Evolutionary conservation across 1,284 basidiomycete species (phyloP).

Genomic region (Irpex sp.): DNA sequence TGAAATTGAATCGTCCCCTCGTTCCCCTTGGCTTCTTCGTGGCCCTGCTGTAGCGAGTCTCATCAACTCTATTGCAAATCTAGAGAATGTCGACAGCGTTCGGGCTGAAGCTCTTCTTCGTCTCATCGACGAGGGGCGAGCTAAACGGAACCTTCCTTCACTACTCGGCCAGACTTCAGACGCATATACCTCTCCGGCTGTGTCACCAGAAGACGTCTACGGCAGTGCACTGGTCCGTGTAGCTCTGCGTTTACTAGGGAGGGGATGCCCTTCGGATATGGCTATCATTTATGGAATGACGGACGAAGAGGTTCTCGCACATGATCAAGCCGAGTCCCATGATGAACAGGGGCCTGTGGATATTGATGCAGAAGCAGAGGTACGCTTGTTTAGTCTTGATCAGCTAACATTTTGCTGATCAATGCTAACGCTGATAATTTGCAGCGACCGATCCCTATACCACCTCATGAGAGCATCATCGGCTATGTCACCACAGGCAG

Average conservation of each 20-base stretch:
- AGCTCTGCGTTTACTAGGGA: slow-evolving; percentile 51
- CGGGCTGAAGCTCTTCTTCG: slow-evolving; percentile 35
- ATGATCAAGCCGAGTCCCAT: slow-evolving; percentile 33
- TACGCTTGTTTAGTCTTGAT: slow-evolving; percentile 22
- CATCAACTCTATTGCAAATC: slow-evolving; percentile 26
- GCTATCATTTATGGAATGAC: slow-evolving; percentile 64
- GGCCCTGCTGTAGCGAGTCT: slow-evolving; percentile 38
- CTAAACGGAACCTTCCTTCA: slow-evolving; percentile 34
- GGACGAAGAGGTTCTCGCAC: slow-evolving; percentile 41
- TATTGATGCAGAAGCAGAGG: slow-evolving; percentile 37
- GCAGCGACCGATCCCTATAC: slow-evolving; percentile 43
- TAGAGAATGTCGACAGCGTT: background rate
- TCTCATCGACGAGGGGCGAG: slow-evolving; percentile 57
- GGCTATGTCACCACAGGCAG: slow-evolving; percentile 82
- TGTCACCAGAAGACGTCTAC: slow-evolving; percentile 37
- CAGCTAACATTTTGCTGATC: background rate
- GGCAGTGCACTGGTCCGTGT: slow-evolving; percentile 64
- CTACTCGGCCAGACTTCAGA: slow-evolving; percentile 6
- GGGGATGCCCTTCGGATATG: slow-evolving; percentile 74
- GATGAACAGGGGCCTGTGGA: slow-evolving; percentile 26
- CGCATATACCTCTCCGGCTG: slow-evolving; percentile 18
- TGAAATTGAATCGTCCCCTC: slow-evolving; percentile 5
- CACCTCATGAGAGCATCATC: slow-evolving; percentile 47
- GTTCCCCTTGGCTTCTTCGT: slow-evolving; percentile 63
- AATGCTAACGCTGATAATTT: background rate